phyloP scores from a whole-genome alignment of 345 rosid genomes.

The Erucastrum elatum region DNA sequence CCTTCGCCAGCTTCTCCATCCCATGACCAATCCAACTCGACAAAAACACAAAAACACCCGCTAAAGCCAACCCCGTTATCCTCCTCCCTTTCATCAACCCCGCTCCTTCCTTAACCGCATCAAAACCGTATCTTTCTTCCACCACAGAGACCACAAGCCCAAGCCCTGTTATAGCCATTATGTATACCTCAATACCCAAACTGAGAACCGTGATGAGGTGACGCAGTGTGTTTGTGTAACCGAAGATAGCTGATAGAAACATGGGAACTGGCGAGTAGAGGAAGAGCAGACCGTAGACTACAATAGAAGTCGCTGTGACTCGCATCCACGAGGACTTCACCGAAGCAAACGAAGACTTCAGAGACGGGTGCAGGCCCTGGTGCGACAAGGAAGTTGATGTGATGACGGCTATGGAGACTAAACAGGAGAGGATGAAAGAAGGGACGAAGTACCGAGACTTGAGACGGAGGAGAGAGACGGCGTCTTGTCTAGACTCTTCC shows the following conservation, averaged over 20 bases:
- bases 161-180: slow-evolving; percentile 61
- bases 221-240: slow-evolving; percentile 26
- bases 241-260: slow-evolving; percentile 34
- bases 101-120: slow-evolving; percentile 54
- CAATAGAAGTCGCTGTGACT: slow-evolving; percentile 52
- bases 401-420: slow-evolving; percentile 43
- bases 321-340: slow-evolving; percentile 45
- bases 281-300: slow-evolving; percentile 47
- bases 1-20: slow-evolving; percentile 52
- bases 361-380: slow-evolving; percentile 33
- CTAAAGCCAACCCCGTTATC: slow-evolving; percentile 53
- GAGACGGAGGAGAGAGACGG: slow-evolving; percentile 58
- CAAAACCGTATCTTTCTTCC: slow-evolving; percentile 64
- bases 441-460: slow-evolving; percentile 53
- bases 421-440: slow-evolving; percentile 53
- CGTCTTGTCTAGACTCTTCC: slow-evolving; percentile 62
- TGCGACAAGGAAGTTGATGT: slow-evolving; percentile 39
- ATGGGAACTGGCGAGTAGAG: slow-evolving; percentile 42
- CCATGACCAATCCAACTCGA: slow-evolving; percentile 55
- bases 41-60: slow-evolving; percentile 45
- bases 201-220: slow-evolving; percentile 38
- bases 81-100: slow-evolving; percentile 59
- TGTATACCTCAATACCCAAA: slow-evolving; percentile 48
- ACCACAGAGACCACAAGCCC: slow-evolving; percentile 61
- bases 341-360: slow-evolving; percentile 35